A percentile compares a stretch with the other conserved stretches of the same genome.
Evolutionary conservation across 2,329 filamentous ascomycete genomes (phyloP).

Genomic region (Tetracladium maxilliforme): DNA sequence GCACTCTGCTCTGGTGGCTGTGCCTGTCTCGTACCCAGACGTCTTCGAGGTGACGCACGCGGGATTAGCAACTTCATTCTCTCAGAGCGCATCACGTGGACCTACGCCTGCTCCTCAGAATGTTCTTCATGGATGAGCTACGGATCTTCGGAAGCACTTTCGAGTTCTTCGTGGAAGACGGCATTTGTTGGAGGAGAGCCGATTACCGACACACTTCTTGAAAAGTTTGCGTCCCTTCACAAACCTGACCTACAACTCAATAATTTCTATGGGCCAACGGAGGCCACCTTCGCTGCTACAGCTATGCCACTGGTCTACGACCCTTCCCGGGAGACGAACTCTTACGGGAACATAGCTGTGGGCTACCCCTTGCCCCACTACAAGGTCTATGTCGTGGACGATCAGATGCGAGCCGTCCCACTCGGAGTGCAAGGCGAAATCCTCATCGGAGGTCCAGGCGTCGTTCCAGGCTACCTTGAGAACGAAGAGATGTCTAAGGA

Average conservation of each 20-base stretch:
- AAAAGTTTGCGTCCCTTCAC: not conserved
- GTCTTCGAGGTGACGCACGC: slow-evolving; percentile 1
- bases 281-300: not conserved
- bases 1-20: not conserved
- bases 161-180: not conserved
- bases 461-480: slow-evolving; percentile 19
- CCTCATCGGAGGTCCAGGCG: slow-evolving; percentile 19
- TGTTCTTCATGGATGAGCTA: not conserved
- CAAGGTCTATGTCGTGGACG: slow-evolving; percentile 22
- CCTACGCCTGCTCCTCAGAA: not conserved
- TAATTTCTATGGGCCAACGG: slow-evolving; percentile 3
- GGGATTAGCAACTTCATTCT: slow-evolving; percentile 2
- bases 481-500: slow-evolving; percentile 6
- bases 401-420: slow-evolving; percentile 18
- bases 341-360: not conserved
- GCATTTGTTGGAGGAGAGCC: not conserved
- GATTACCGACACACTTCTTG: slow-evolving; percentile 1
- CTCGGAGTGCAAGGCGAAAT: slow-evolving; percentile 26
- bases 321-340: not conserved
- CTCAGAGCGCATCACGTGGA: not conserved
- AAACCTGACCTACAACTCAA: slow-evolving; percentile 1
- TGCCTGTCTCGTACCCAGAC: not conserved
- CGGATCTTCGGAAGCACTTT: not conserved
- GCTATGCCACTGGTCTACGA: not conserved
- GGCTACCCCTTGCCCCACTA: not conserved